Conservation (phyloP, 441 rosid species). For the Mallotus japonicus region DNA sequence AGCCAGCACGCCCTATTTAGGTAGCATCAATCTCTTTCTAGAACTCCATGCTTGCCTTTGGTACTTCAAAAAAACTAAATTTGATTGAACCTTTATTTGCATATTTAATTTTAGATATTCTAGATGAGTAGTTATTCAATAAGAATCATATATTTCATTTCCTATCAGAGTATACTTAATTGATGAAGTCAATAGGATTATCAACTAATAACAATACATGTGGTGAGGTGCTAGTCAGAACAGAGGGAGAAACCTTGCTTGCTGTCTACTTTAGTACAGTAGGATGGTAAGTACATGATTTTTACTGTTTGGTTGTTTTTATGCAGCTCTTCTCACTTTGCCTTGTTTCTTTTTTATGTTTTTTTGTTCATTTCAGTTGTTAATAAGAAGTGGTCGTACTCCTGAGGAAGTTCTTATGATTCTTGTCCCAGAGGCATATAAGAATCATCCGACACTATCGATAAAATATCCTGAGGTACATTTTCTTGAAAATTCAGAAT, state of each 20-base stretch:
- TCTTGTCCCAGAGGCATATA: constrained; percentile 99
- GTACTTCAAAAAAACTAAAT: background rate
- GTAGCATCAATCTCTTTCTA: background rate
- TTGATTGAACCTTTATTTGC: constrained; percentile 1
- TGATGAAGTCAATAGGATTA: constrained; percentile 15
- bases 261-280: constrained; percentile 20
- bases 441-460: constrained; percentile 85
- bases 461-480: constrained; percentile 93
- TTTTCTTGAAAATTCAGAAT: background rate
- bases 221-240: constrained; percentile 20
- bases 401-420: constrained; percentile 98
- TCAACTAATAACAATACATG: constrained; percentile 14
- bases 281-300: constrained; percentile 17
- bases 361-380: constrained; percentile 47
- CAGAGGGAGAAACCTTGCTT: constrained; percentile 22
- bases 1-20: constrained; percentile 7
- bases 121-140: constrained; percentile 13
- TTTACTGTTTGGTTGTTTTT: background rate
- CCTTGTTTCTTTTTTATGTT: constrained; percentile 19
- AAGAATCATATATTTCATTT: constrained; percentile 19
- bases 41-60: constrained; percentile 2
- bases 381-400: constrained; percentile 88
- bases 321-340: constrained; percentile 18
- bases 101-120: background rate
- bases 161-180: constrained; percentile 4